Conservation (phyloP, 768 basidiomycete species). For the Gloeostereum incarnatum region DNA sequence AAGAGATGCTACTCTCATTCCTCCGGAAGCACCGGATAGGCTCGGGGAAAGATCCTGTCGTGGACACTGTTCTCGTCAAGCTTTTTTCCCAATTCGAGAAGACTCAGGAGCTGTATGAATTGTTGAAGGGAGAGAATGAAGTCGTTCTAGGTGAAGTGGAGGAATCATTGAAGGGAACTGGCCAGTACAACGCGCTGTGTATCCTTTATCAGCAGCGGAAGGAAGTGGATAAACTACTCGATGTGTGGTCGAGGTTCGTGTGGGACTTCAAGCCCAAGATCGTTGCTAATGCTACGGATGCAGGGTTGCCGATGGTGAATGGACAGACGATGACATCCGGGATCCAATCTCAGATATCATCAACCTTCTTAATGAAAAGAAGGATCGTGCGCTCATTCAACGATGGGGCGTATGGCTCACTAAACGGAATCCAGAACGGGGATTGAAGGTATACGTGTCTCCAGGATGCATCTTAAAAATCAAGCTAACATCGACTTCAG, state of each 20-base stretch:
- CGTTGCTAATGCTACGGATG: conserved; percentile 3
- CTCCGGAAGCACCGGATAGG: conserved; percentile 51
- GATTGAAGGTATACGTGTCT: conserved; percentile 46
- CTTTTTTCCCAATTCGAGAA: conserved; percentile 56
- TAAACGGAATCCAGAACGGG: conserved; percentile 56
- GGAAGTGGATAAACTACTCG: conserved; percentile 52
- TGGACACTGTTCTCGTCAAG: conserved; percentile 79
- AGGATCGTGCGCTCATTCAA: conserved; percentile 53
- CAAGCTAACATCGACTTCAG: conserved; percentile 22
- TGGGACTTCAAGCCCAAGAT: background rate
- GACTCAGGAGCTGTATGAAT: conserved; percentile 47
- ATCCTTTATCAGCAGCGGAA: conserved; percentile 49
- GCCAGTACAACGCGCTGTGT: conserved; percentile 54
- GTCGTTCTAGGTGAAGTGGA: conserved; percentile 58
- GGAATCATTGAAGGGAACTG: conserved; percentile 34
- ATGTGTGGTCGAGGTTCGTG: conserved; percentile 59
- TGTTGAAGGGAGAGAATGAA: conserved; percentile 46
- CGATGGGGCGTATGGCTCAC: conserved; percentile 80
- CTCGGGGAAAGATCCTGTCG: conserved; percentile 19
- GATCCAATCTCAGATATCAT: conserved; percentile 60
- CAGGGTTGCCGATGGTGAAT: conserved; percentile 61
- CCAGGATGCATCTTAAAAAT: conserved; percentile 1
- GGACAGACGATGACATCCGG: conserved; percentile 49
- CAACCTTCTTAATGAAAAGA: conserved; percentile 42
- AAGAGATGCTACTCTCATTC: conserved; percentile 67